A percentile compares a stretch with the other conserved stretches of the same genome.
These are phyloP conservation scores for Gaertneriomyces sp. DNA, from an alignment of 192 early-diverging fungal genomes.

Conservation along the genomic window DNA sequence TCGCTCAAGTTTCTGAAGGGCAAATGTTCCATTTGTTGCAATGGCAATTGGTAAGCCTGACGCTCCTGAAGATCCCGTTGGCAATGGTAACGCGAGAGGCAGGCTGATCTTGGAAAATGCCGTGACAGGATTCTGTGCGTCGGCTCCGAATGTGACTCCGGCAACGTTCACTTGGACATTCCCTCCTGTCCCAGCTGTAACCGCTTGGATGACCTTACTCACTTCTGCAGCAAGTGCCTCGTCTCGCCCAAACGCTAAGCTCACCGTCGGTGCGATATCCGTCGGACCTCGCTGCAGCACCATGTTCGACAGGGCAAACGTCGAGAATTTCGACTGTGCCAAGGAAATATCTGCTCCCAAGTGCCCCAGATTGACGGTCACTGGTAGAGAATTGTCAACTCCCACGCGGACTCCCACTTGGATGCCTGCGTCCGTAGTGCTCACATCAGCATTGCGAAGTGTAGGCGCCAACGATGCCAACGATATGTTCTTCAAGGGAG, in stretches of 20 bases:
- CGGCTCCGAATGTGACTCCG: conserved; percentile 11
- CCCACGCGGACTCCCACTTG: conserved; percentile 3
- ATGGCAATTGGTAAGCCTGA: neutral
- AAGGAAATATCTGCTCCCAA: conserved; percentile 14
- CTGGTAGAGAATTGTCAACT: conserved; percentile 7
- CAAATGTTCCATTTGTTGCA: neutral
- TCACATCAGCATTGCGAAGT: conserved; percentile 15
- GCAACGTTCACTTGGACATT: conserved; percentile 6
- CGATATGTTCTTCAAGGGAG: conserved; percentile 10
- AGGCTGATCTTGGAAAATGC: conserved; percentile 10
- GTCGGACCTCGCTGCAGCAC: conserved; percentile 11
- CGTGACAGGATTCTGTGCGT: conserved; percentile 17
- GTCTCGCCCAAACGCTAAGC: conserved; percentile 13
- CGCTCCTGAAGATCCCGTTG: neutral
- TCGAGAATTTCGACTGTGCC: neutral
- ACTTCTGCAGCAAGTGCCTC: conserved; percentile 5
- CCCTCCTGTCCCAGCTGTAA: conserved; percentile 5
- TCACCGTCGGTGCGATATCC: conserved; percentile 6
- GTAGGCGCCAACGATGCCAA: conserved; percentile 15
- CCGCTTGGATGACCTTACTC: conserved; percentile 1
- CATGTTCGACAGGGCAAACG: conserved; percentile 9
- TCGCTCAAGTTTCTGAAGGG: conserved; percentile 5
- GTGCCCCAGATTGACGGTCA: conserved; percentile 11
- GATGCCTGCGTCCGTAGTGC: conserved; percentile 6
- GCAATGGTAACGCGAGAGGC: conserved; percentile 7